phyloP scores from a whole-genome alignment of 148 eudicot genomes.

The Camellia lanceoleosa region DNA sequence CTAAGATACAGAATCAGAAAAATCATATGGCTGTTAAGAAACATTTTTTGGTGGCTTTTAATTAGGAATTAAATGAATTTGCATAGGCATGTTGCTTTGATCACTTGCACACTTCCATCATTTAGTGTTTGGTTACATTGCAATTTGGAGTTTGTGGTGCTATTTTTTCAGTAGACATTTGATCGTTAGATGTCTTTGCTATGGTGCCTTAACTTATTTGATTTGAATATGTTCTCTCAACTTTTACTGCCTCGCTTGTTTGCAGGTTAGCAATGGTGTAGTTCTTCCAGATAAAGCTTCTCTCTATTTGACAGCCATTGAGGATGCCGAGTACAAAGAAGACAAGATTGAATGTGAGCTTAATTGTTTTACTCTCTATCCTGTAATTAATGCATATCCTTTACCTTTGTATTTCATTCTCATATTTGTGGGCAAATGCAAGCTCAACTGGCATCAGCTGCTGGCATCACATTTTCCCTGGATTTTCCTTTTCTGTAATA shows the following conservation, averaged over 20 bases:
- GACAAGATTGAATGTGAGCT: conserved; percentile 95
- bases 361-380: neutral
- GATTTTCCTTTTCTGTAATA: no score
- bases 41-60: neutral
- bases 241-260: conserved; percentile 17
- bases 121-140: neutral
- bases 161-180: neutral
- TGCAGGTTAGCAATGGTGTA: conserved; percentile 66
- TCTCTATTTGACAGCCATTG: conserved; percentile 89
- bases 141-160: neutral
- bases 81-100: neutral
- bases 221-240: neutral
- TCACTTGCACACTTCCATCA: neutral
- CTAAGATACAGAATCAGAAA: neutral
- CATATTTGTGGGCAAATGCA: neutral
- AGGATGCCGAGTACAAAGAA: conserved; percentile 97
- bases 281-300: conserved; percentile 94
- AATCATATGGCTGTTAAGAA: neutral
- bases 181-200: neutral
- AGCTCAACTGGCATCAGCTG: conserved; percentile 11
- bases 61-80: neutral
- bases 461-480: no score
- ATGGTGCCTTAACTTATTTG: neutral
- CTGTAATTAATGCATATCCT: neutral
- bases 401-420: neutral